Base-by-base conservation (phyloP, 345 rosid species). In the Theobroma cacao region DNA sequence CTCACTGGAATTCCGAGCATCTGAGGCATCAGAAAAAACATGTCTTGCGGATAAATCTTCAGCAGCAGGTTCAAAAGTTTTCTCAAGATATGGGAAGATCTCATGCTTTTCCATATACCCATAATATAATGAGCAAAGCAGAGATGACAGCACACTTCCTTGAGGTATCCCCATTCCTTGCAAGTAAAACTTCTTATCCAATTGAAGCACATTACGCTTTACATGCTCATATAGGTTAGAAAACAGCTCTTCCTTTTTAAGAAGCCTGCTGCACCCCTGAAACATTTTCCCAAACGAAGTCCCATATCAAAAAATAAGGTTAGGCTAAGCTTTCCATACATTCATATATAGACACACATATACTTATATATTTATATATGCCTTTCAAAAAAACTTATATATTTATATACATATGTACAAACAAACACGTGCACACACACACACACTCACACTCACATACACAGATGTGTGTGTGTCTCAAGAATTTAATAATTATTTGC, bases 111-210 rank as follows among this genome's bases (percentile, higher is more conserved):
- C 98, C 22, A 93, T 83, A 80, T 92, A 89, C 56, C 95, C 98
- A 47, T 84, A 91, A 86, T 95, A 95, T 28, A 92, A 83, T 31
- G 94, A 95, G 82, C 97, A 93, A 53, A 95, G 88, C 76, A 92
- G 72, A 50, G 95, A 66, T 74, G 98, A 93, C 41, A 95, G 45
- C 64, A 84, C 84, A 78, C 95, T 90, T 86, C 98, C 98, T 86
- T 95, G 98, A 65, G 98, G 89, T 84, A 92, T 93, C 66, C 98
- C 98, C 52, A 81, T 69, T 33, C 64, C 67, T 89, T 91, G 89
- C 80, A 91, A 77, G 84, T 90, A 91, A 80, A 90, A 91, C 36
- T 72, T 82, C 62, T 82, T 84, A 83, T 84, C 90, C 5, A 90
- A 74, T 82, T 77, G 85, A 77, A 93, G 59, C 75, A 92, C 80